These are phyloP conservation scores for Boechera stricta DNA, from an alignment of 345 rosid genomes.

Conservation along the genomic window DNA sequence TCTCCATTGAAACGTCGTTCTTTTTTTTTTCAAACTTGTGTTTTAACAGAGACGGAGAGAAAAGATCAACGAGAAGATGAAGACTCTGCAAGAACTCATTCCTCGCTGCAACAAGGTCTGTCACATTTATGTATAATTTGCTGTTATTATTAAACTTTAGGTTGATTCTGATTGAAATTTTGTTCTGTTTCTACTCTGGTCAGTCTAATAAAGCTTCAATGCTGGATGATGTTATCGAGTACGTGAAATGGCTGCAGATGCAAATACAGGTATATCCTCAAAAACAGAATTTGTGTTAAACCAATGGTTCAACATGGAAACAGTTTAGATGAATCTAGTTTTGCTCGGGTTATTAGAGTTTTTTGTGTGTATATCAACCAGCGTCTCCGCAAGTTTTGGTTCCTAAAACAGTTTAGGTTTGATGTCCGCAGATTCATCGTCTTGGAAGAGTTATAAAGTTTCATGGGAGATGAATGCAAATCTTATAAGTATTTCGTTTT, in stretches of 20 bases:
- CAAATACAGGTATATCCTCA: constrained; percentile 31
- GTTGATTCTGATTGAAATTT: not conserved
- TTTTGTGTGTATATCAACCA: not conserved
- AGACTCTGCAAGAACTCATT: constrained; percentile 55
- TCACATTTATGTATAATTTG: not conserved
- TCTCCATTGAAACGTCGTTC: not conserved
- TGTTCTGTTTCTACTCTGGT: not conserved
- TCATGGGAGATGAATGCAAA: constrained; percentile 16
- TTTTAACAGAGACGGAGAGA: constrained; percentile 61
- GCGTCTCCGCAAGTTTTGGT: not conserved
- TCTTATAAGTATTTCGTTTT: not conserved
- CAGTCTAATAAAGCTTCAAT: constrained; percentile 44
- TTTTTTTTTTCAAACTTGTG: too few relatives aligned
- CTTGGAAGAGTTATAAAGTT: constrained; percentile 17
- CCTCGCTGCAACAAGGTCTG: constrained; percentile 44
- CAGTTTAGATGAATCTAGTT: not conserved
- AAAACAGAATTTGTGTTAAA: not conserved
- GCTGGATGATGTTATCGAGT: constrained; percentile 40
- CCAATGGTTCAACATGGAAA: not conserved
- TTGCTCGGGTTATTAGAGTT: not conserved
- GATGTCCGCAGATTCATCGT: constrained; percentile 15
- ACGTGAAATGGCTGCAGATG: constrained; percentile 24
- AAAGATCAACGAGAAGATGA: constrained; percentile 75
- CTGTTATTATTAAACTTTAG: not conserved
- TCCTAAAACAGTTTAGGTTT: not conserved